These are phyloP conservation scores for Carex scoparia DNA, from an alignment of 176 grass and related monocot species.

Conservation along the genomic window DNA sequence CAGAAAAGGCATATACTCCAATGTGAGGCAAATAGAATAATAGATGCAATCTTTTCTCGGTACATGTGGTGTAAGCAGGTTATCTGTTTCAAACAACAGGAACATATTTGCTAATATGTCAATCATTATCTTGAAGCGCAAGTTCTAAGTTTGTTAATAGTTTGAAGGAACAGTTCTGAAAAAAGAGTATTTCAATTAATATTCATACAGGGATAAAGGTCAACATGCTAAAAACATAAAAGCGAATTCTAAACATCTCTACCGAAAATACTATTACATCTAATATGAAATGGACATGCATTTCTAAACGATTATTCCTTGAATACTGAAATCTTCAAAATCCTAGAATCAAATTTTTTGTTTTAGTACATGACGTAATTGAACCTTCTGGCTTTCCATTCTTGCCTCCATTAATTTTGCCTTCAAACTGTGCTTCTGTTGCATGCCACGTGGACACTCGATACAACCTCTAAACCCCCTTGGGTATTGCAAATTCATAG, in stretches of 20 bases:
- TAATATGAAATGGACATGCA: not conserved
- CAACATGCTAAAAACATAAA: conserved; percentile 5
- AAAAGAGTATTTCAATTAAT: not conserved
- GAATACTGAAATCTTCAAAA: not conserved
- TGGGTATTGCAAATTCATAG: conserved; percentile 58
- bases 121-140: not conserved
- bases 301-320: conserved; percentile 3
- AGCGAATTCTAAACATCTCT: not conserved
- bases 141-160: not conserved
- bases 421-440: conserved; percentile 90
- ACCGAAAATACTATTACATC: conserved; percentile 1
- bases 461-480: conserved; percentile 74
- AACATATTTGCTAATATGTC: not conserved
- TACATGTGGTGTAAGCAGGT: not conserved
- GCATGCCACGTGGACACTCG: conserved; percentile 53
- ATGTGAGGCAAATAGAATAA: not conserved
- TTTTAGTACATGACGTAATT: conserved; percentile 85
- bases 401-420: conserved; percentile 83
- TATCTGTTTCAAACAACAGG: not conserved
- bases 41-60: not conserved
- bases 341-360: conserved; percentile 60
- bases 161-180: not conserved
- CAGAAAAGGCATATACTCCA: not conserved
- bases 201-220: conserved; percentile 10
- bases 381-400: conserved; percentile 86